Evolutionary conservation across 1,284 basidiomycete genomes (phyloP).

Genomic region (Cryptococcus maquisensis): DNA sequence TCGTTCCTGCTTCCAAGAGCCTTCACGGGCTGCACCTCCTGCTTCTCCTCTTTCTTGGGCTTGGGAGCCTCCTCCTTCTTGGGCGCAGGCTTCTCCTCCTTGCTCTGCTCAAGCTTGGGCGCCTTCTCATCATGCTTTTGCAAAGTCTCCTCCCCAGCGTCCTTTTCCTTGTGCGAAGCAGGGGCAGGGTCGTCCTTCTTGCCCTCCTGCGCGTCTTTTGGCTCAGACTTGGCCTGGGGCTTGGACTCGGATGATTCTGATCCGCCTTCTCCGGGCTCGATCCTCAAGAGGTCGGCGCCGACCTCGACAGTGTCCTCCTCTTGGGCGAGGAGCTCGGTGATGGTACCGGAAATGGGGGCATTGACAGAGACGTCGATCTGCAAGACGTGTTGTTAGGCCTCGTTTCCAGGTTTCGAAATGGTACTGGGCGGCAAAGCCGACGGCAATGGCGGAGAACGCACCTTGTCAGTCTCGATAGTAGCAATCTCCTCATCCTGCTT

Average conservation of each 20-base stretch:
- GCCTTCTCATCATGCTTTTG: conserved; percentile 51
- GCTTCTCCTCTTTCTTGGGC: conserved; percentile 42
- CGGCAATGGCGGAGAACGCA: conserved; percentile 37
- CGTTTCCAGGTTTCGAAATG: no score
- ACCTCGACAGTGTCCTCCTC: conserved; percentile 95
- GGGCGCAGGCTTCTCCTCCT: conserved; percentile 50
- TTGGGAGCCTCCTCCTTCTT: conserved; percentile 48
- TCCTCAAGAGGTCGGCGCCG: conserved; percentile 88
- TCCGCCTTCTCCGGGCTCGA: conserved; percentile 70
- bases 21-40: conserved; percentile 22
- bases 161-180: conserved; percentile 48
- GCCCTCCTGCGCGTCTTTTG: conserved; percentile 47
- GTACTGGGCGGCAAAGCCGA: not conserved
- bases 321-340: conserved; percentile 77
- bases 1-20: conserved; percentile 60
- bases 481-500: conserved; percentile 92
- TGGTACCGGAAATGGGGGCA: conserved; percentile 81
- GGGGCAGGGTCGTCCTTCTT: conserved; percentile 48
- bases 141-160: conserved; percentile 44
- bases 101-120: conserved; percentile 53
- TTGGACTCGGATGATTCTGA: conserved; percentile 19
- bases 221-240: conserved; percentile 43
- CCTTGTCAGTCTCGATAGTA: conserved; percentile 99
- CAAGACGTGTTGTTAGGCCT: conserved; percentile 6
- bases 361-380: conserved; percentile 98